Evolutionary conservation across 768 basidiomycete species (phyloP), one percentile per base, ranked within the genome.

Genomic region (Boletus rubroflammeus): DNA sequence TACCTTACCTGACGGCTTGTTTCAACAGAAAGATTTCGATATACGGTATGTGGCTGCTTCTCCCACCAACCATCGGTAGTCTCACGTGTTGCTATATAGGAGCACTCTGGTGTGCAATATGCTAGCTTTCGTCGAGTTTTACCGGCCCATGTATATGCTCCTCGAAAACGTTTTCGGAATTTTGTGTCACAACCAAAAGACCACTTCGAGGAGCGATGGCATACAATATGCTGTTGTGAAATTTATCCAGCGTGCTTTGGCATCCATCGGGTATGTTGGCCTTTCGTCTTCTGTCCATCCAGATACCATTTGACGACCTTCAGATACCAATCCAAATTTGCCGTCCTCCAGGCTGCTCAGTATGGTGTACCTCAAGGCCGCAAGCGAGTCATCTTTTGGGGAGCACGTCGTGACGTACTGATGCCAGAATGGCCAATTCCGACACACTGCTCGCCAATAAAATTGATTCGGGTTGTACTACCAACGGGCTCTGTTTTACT

Each of bases 281-380:
- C 15, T n/a, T 34, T 17, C 13, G 2, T 51, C 36, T 44, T 28
- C 23, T 38, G 21, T 38, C 9, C 13, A 39, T 13, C 45, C 6
- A 48, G 9, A 45, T 23, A 14, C 23, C 41, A 11, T 26, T 38
- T 61, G 40, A 53, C 43, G 0, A 41, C n/a, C 15, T 5, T 26
- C 48, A 65, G 59, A 53, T 90, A 90, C 63, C 88, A 91, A 70
- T 82, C 80, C 3, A 79, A 75, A 19, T 82, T 79, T 68, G 80
- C 78, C n/a, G 69, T 85, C 15, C 72, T 90, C 0, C 85, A 91
- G 61, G 84, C 88, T 23, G 82, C 77, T 0, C 82, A 83, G 34
- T 89, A 89, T 67, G 89, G 89, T 26, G 78, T 80, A 21, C 87
- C 89, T 17, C 89, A 91, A 70, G 73, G 76, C 43, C 81, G 89